Evolutionary conservation across 2,329 filamentous ascomycete genomes (phyloP), one percentile per base, ranked within the genome.

Genomic region (Aspergillus ustus): DNA sequence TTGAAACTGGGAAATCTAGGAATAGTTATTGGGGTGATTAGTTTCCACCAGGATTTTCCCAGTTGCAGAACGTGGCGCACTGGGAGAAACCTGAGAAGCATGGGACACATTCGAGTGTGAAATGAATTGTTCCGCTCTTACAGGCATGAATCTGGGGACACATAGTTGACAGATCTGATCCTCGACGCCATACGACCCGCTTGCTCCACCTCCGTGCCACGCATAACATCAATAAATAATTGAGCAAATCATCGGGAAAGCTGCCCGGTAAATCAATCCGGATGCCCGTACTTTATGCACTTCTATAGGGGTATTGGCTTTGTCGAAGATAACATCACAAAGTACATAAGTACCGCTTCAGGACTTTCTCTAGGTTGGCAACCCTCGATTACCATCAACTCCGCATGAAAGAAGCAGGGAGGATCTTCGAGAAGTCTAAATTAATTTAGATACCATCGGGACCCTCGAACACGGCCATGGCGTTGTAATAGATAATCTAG

Each of bases 111-210:
- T 61, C 43, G 25, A 52, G 59, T 58, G 50, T 49, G 8, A 40
- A 40, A 40, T 40, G 62, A 49, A 56, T 59, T 51, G 46, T 31
- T 25, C 20, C 59, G 20, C 54, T 52, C n/a, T 8, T 58, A 44
- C 44, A 13, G 51, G 59, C 58, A 40, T 60, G 54, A 58, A 64
- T 66, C 63, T 50, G 52, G 55, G 55, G 63, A 57, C 52, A 49
- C 25, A 13, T 56, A 71, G 73, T 72, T 73, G 72, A 74, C 70
- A 74, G 71, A 70, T 73, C 72, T 58, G 61, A 72, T 71, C 63
- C 57, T 46, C n/a, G 31, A 40, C 53, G 44, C 50, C 56, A 62
- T 62, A 20, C 51, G 56, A 56, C 59, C 62, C 57, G 51, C 56
- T 46, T 17, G 59, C 54, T 57, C 55, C 50, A 57, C 48, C 43